A percentile compares a stretch with the other conserved stretches of the same genome.
Conservation (phyloP, 805 yeast species). For the Monosporozyma unispora region DNA sequence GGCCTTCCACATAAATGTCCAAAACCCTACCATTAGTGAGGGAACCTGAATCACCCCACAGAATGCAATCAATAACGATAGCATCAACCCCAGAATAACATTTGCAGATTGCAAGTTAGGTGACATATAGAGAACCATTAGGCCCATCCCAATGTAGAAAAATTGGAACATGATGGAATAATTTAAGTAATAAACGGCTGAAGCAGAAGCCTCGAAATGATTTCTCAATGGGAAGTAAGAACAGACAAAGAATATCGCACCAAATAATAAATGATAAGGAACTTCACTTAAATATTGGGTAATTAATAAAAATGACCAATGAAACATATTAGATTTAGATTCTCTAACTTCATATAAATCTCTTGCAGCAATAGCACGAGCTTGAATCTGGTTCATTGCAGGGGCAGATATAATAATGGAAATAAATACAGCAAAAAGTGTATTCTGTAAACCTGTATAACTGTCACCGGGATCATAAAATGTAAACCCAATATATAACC, state of each 20-base stretch:
- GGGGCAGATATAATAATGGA: conserved; percentile 34
- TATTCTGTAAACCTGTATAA: conserved; percentile 33
- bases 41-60: conserved; percentile 34
- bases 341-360: conserved; percentile 36
- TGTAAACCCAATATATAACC: conserved; percentile 46
- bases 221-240: conserved; percentile 36
- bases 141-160: conserved; percentile 34
- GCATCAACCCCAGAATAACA: conserved; percentile 15
- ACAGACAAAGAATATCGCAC: conserved; percentile 29
- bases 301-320: conserved; percentile 32
- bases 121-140: conserved; percentile 26
- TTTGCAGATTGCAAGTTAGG: conserved; percentile 25
- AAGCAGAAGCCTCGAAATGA: conserved; percentile 26
- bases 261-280: conserved; percentile 27
- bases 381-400: conserved; percentile 33
- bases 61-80: conserved; percentile 30
- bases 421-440: conserved; percentile 32
- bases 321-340: conserved; percentile 34
- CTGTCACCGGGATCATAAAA: conserved; percentile 45
- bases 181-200: conserved; percentile 45
- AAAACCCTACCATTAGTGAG: conserved; percentile 33
- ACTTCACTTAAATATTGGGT: conserved; percentile 31
- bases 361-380: conserved; percentile 31
- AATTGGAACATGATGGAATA: conserved; percentile 37
- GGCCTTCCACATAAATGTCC: conserved; percentile 35